Conservation (phyloP, 169 alveolate species). For the Cryptosporidium ryanae region DNA sequence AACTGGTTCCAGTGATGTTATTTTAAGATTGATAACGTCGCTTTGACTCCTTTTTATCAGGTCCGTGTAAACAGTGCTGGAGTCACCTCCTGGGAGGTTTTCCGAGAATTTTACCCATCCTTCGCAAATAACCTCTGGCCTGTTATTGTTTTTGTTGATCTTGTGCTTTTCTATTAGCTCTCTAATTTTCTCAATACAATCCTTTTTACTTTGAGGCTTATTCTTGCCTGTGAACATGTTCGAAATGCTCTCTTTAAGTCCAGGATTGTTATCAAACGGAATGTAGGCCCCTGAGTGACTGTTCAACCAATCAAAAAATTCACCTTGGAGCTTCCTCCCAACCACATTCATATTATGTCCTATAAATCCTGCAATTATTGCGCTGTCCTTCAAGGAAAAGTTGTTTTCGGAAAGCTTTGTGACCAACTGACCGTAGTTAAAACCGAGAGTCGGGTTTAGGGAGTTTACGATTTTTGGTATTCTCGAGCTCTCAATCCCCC, state of each 20-base stretch:
- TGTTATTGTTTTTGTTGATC: background rate
- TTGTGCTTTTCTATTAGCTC: conserved; percentile 27
- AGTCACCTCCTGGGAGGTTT: conserved; percentile 21
- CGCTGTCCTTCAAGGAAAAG: conserved; percentile 52
- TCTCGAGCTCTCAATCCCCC: conserved; percentile 18
- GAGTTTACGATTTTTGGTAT: conserved; percentile 5
- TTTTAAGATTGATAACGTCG: background rate
- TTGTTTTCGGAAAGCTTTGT: conserved; percentile 30
- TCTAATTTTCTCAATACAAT: conserved; percentile 18
- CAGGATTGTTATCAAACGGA: conserved; percentile 40
- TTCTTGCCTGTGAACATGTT: background rate
- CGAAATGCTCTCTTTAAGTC: conserved; percentile 17
- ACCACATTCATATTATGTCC: conserved; percentile 2
- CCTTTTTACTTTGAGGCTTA: background rate
- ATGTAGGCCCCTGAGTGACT: conserved; percentile 49
- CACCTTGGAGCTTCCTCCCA: conserved; percentile 1
- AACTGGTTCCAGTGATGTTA: conserved; percentile 7
- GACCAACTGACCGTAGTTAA: conserved; percentile 35
- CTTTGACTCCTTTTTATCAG: background rate
- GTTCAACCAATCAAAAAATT: conserved; percentile 46
- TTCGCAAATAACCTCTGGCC: conserved; percentile 9
- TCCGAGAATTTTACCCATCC: conserved; percentile 58
- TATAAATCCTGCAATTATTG: conserved; percentile 26
- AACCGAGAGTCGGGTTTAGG: conserved; percentile 41
- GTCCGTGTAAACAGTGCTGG: background rate